These are phyloP conservation scores for Fusarium setosum DNA, from an alignment of 2,329 filamentous ascomycete species.

Conservation along the genomic window DNA sequence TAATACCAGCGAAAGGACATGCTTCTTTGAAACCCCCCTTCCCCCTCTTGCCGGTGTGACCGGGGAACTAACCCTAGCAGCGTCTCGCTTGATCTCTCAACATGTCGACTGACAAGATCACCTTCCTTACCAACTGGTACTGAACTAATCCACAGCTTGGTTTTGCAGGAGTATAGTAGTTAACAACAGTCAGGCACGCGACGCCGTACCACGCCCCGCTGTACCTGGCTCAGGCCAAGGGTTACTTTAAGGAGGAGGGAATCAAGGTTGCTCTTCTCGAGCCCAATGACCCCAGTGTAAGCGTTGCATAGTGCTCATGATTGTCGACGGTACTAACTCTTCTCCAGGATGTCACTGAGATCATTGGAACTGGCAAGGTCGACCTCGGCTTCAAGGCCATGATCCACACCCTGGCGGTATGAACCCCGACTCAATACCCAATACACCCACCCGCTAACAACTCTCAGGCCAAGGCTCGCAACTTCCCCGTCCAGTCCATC, in stretches of 20 bases:
- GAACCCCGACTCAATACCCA: too few relatives aligned
- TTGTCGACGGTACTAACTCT: neutral
- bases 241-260: constrained; percentile 79
- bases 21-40: constrained; percentile 69
- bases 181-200: constrained; percentile 71
- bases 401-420: constrained; percentile 78
- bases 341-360: constrained; percentile 79
- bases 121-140: constrained; percentile 86
- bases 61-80: constrained; percentile 61
- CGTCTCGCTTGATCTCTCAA: constrained; percentile 57
- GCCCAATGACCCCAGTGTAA: constrained; percentile 81
- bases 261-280: constrained; percentile 83
- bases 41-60: constrained; percentile 42
- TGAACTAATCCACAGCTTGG: constrained; percentile 2
- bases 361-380: constrained; percentile 80
- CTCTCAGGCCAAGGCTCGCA: constrained; percentile 72
- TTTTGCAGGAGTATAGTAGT: constrained; percentile 24
- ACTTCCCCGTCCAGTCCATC: constrained; percentile 78
- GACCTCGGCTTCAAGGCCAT: constrained; percentile 87
- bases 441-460: too few relatives aligned
- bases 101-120: constrained; percentile 88
- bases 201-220: constrained; percentile 84
- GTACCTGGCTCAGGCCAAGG: constrained; percentile 81
- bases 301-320: constrained; percentile 14
- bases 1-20: constrained; percentile 91